These are phyloP conservation scores for Exserohilum rostratum DNA, from an alignment of 2,329 filamentous ascomycete species.

Conservation along the genomic window DNA sequence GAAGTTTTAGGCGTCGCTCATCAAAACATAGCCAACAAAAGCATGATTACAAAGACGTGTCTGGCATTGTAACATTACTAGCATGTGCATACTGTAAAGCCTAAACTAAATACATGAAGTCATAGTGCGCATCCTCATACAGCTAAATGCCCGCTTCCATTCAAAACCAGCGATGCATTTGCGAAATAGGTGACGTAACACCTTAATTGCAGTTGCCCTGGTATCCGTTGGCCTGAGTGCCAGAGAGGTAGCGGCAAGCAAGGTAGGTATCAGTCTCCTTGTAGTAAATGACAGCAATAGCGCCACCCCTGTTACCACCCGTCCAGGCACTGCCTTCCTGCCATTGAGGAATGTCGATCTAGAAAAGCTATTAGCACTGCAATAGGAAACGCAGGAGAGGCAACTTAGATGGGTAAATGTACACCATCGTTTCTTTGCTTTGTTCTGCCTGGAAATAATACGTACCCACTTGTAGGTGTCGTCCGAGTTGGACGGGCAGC, in stretches of 20 bases:
- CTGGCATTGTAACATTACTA: no score
- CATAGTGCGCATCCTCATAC: not conserved
- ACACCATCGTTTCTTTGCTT: not conserved
- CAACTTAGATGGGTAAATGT: no score
- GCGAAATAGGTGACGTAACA: not conserved
- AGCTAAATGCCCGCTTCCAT: not conserved
- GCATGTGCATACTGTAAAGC: no score
- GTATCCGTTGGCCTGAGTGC: not conserved
- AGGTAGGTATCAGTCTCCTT: slow-evolving; percentile 12
- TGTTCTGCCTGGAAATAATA: no score
- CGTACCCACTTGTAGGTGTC: slow-evolving; percentile 1
- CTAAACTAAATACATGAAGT: not conserved
- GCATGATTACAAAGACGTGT: no score
- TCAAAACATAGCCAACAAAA: no score
- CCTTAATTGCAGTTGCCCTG: no score
- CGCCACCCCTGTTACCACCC: not conserved
- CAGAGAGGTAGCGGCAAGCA: not conserved
- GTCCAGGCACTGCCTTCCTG: not conserved
- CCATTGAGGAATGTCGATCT: slow-evolving; percentile 1
- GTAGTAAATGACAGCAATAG: slow-evolving; percentile 6
- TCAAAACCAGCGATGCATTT: not conserved
- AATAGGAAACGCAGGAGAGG: not conserved
- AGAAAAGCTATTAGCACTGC: not conserved
- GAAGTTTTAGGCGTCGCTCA: no score
- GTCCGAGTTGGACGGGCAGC: not conserved